These are phyloP conservation scores for Cyclostephanos tholiformis DNA, from an alignment of 108 stramenopile genomes.

Conservation along the genomic window DNA sequence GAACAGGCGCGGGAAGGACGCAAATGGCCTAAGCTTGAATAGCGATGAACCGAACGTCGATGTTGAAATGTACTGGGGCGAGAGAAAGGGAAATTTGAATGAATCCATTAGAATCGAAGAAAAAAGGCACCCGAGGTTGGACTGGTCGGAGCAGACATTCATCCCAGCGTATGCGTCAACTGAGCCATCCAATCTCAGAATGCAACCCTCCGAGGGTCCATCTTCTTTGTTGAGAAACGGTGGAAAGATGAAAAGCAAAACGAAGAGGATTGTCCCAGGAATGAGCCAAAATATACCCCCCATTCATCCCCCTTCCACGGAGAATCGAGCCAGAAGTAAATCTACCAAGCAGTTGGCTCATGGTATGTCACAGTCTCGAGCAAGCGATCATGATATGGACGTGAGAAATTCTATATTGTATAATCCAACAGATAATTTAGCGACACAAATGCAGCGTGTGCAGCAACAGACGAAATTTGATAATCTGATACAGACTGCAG, in stretches of 20 bases:
- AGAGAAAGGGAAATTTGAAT: slow-evolving; percentile 4
- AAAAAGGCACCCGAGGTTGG: neutral
- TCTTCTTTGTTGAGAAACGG: neutral
- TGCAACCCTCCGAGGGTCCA: neutral
- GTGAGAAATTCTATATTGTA: neutral
- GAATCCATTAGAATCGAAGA: neutral
- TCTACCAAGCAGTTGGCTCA: neutral
- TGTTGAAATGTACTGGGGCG: slow-evolving; percentile 35
- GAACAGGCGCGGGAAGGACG: neutral
- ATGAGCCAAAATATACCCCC: slow-evolving; percentile 39
- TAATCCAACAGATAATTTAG: slow-evolving; percentile 4
- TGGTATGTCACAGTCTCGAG: slow-evolving; percentile 8
- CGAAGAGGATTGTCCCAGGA: neutral
- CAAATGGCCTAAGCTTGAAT: neutral
- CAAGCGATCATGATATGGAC: neutral
- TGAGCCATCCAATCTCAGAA: neutral
- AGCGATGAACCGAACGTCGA: slow-evolving; percentile 27
- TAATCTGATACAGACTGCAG: slow-evolving; percentile 6
- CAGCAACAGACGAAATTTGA: slow-evolving; percentile 8
- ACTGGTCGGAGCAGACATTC: neutral
- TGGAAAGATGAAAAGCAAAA: neutral
- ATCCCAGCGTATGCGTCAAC: neutral
- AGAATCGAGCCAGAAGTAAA: neutral
- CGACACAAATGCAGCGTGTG: slow-evolving; percentile 26
- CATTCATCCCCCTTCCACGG: slow-evolving; percentile 26